phyloP scores from a whole-genome alignment of 495 filamentous ascomycete genomes.

The Penicillium manginii region DNA sequence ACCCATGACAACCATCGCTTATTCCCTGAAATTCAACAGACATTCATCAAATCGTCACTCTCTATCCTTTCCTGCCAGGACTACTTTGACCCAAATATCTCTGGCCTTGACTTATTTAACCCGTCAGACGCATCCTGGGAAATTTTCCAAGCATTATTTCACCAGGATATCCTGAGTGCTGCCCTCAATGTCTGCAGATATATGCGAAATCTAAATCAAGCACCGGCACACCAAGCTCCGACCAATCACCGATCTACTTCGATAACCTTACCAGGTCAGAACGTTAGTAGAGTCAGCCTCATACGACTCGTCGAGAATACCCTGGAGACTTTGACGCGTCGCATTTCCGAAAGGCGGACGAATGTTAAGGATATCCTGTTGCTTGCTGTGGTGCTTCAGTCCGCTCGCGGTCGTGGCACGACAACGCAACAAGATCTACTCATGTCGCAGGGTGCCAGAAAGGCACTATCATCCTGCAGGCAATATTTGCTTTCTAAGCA shows the following conservation, averaged over 20 bases:
- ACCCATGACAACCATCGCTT: slow-evolving; percentile 2
- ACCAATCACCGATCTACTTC: neutral
- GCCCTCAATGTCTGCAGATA: slow-evolving; percentile 31
- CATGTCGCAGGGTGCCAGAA: slow-evolving; percentile 24
- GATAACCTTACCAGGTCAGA: neutral
- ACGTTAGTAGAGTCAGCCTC: slow-evolving; percentile 25
- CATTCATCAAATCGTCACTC: slow-evolving; percentile 26
- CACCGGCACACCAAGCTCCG: neutral
- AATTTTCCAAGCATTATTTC: slow-evolving; percentile 27
- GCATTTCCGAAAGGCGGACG: slow-evolving; percentile 22
- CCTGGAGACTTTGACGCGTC: slow-evolving; percentile 27
- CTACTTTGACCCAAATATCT: slow-evolving; percentile 29
- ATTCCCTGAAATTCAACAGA: slow-evolving; percentile 17
- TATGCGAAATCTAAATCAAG: slow-evolving; percentile 16
- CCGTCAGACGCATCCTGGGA: slow-evolving; percentile 26
- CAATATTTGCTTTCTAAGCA: neutral
- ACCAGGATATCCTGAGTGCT: slow-evolving; percentile 29
- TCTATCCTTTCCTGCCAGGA: slow-evolving; percentile 32
- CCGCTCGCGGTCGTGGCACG: slow-evolving; percentile 24
- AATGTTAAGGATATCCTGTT: slow-evolving; percentile 36
- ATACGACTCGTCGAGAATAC: slow-evolving; percentile 26
- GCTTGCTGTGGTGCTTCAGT: slow-evolving; percentile 29
- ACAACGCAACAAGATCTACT: slow-evolving; percentile 15
- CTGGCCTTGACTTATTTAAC: slow-evolving; percentile 20
- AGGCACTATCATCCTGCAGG: neutral